These are phyloP conservation scores for Fusarium ramigenum DNA, from an alignment of 2,329 filamentous ascomycete genomes.

Conservation along the genomic window DNA sequence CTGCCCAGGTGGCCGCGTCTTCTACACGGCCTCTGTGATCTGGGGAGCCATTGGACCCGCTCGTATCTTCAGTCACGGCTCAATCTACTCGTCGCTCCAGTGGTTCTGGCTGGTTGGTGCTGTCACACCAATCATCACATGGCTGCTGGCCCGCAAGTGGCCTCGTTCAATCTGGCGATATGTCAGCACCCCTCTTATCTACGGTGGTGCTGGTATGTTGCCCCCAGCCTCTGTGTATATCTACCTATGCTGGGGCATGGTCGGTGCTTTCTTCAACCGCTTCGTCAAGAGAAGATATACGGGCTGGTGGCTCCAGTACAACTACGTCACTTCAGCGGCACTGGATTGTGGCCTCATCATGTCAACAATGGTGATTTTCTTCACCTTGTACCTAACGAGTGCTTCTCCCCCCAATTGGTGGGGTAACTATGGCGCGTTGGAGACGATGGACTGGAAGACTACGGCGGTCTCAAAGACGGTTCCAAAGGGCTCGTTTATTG, in stretches of 20 bases:
- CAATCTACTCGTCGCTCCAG: constrained; percentile 70
- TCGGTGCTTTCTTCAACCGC: constrained; percentile 75
- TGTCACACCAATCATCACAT: constrained; percentile 70
- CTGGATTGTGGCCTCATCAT: constrained; percentile 75
- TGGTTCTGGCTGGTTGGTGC: constrained; percentile 78
- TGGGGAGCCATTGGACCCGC: constrained; percentile 78
- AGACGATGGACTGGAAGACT: constrained; percentile 58
- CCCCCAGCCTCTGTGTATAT: constrained; percentile 77
- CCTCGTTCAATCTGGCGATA: constrained; percentile 71
- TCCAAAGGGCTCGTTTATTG: constrained; percentile 59
- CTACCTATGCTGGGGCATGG: constrained; percentile 75
- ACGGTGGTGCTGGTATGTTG: constrained; percentile 69
- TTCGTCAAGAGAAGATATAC: constrained; percentile 71
- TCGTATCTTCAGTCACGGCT: constrained; percentile 72
- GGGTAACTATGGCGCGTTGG: constrained; percentile 61
- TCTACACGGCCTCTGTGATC: constrained; percentile 75
- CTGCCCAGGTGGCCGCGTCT: constrained; percentile 63
- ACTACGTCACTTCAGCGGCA: constrained; percentile 78
- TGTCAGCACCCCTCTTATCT: constrained; percentile 74
- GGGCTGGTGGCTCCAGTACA: constrained; percentile 82
- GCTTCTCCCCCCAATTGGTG: constrained; percentile 68
- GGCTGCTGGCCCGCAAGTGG: constrained; percentile 67
- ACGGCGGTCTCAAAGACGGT: constrained; percentile 56
- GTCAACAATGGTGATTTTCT: constrained; percentile 75
- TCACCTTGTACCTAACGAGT: constrained; percentile 70